A percentile compares a stretch with the other conserved stretches of the same genome.
Evolutionary conservation across 495 filamentous ascomycete genomes (phyloP).

Genomic region (Penicillium canescens): DNA sequence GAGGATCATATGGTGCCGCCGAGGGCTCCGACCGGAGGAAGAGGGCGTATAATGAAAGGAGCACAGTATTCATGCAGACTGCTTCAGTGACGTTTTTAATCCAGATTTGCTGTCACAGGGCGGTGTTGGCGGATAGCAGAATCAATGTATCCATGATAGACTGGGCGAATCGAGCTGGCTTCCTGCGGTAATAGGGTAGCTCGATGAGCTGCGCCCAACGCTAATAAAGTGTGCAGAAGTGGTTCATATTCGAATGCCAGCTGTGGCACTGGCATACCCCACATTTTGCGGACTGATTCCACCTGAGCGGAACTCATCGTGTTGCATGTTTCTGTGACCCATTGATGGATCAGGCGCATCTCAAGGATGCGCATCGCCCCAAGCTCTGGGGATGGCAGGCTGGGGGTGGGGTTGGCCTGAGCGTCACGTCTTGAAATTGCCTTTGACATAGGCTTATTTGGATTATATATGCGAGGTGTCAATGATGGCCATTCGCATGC

Average conservation of each 20-base stretch:
- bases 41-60: conserved; percentile 21
- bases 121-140: conserved; percentile 18
- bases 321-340: conserved; percentile 15
- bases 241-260: conserved; percentile 28
- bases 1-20: conserved; percentile 17
- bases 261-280: conserved; percentile 19
- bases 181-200: conserved; percentile 16
- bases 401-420: not conserved
- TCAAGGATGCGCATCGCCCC: conserved; percentile 16
- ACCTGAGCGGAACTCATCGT: conserved; percentile 24
- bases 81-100: conserved; percentile 13
- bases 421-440: not conserved
- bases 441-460: conserved; percentile 3
- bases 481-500: conserved; percentile 17
- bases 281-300: conserved; percentile 14
- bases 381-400: conserved; percentile 10
- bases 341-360: conserved; percentile 25
- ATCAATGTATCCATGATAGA: conserved; percentile 24
- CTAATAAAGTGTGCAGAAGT: conserved; percentile 26
- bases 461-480: conserved; percentile 15
- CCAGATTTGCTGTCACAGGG: conserved; percentile 10
- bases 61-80: conserved; percentile 17
- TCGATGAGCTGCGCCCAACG: conserved; percentile 20
- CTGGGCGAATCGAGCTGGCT: conserved; percentile 15
- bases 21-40: conserved; percentile 20